Evolutionary conservation across 768 basidiomycete species (phyloP), one percentile per base, ranked within the genome.

Genomic region (Scleroderma citrinum): DNA sequence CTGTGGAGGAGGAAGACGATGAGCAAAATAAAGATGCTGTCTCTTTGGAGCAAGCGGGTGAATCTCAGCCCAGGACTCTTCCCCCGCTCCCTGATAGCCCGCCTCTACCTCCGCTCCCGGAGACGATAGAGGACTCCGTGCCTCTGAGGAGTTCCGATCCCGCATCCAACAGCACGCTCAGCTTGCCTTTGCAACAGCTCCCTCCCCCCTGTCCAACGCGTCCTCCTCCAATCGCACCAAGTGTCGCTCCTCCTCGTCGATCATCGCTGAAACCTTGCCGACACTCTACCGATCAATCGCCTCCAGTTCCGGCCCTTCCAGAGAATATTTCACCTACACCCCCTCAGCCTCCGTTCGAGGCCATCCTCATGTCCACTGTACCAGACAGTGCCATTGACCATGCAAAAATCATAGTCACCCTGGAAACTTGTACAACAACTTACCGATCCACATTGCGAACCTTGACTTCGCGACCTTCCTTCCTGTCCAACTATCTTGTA

Each of bases 351-450:
- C 75, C 80, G 1, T 91, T 91, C 66, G 73, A 75, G 11, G 74
- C 84, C 3, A 75, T 90, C 46, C 75, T 90, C 5, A 62, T 92
- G 26, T 83, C 84, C 1, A 67, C 79, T 19, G 65, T 74, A 2
- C 82, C 83, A 10, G 64, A 68, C 5, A 62, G 68, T 36, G 59
- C 61, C 7, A 59, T 78, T 11, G 81, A 89, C 56, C 75, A 76
- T 10, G 75, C 77, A 10, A 81, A 80, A 56, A 68, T 82, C 30
- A 79, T 91, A 44, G 75, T 92, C 43, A 80, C 81, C 3, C 56
- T 92, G 40, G 88, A 92, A 66, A 89, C 89, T 14, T 81, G 79
- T 55, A 86, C 86, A 0, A 59, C 70, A 26, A 80, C 81, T 0
- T 76, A 80, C 59, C 76, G 77, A 50, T 87, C 87, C 3, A 85